Evolutionary conservation across 495 filamentous ascomycete species (phyloP).

Genomic region (Lentithecium fluviatile): DNA sequence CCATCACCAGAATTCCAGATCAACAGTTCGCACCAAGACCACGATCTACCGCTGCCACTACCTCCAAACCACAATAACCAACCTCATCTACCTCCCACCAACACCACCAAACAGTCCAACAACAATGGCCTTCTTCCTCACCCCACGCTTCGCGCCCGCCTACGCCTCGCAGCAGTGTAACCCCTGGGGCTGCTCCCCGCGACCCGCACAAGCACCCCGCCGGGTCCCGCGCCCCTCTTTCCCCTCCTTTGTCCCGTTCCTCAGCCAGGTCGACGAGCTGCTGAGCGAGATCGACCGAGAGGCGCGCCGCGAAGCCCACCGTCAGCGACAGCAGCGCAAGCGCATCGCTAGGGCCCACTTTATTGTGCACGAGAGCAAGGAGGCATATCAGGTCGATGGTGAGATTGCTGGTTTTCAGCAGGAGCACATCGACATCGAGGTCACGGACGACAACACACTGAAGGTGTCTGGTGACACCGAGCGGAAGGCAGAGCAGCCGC

Average conservation of each 20-base stretch:
- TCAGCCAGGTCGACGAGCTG: conserved; percentile 25
- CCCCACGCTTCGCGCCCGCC: conserved; percentile 23
- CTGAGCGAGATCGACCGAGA: conserved; percentile 27
- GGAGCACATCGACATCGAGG: conserved; percentile 30
- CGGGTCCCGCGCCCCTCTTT: background rate
- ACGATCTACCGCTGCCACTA: conserved; percentile 8
- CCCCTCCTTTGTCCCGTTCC: conserved; percentile 26
- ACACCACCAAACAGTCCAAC: conserved; percentile 5
- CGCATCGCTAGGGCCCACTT: conserved; percentile 24
- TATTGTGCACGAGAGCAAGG: conserved; percentile 24
- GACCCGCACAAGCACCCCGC: background rate
- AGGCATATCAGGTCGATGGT: conserved; percentile 25
- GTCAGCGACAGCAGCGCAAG: conserved; percentile 24
- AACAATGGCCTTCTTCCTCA: conserved; percentile 33
- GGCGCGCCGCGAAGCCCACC: conserved; percentile 11
- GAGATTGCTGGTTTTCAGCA: conserved; percentile 33
- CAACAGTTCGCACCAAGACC: conserved; percentile 11
- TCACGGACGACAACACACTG: conserved; percentile 33
- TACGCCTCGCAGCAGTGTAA: conserved; percentile 10
- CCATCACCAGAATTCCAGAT: conserved; percentile 22
- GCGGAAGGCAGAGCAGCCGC: conserved; percentile 3
- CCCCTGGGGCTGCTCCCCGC: conserved; percentile 14
- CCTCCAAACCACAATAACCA: conserved; percentile 9
- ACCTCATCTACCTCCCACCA: conserved; percentile 8
- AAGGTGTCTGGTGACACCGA: conserved; percentile 24